Base-by-base conservation (phyloP, 805 yeast genomes). In the Yamadazyma akitaensis region DNA sequence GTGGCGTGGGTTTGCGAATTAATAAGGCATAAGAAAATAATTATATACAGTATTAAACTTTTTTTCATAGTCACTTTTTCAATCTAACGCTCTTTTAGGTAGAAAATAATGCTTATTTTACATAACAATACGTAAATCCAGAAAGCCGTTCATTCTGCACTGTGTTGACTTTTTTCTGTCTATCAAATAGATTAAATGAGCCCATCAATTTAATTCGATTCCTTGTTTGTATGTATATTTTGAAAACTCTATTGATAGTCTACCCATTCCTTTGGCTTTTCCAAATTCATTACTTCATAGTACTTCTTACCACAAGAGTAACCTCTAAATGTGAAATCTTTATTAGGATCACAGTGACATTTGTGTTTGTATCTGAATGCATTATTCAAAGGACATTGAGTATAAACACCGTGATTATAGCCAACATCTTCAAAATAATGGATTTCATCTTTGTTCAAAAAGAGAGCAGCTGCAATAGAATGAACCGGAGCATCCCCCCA, bases 401-500 rank as follows among this genome's bases (percentile, higher is more conserved):
- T 70, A 79, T 83, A 88, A 17, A 96, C 96, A 49, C 76, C 82
- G 62, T 88, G 96, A 70, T 62, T 85, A 66, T 89, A 88, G 41
- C 96, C 96, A 51, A 88, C 79, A 59, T 88, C 96, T 49, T 80
- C 85, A 63, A 90, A 90, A 75, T 85, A 63, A 60, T 89, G 96
- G 43, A 89, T 68, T 59, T 83, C 72, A 51, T 79, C 81, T 62
- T 77, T 81, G 44, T 86, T 81, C 64, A 88, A 62, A 70, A 89
- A 86, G 53, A 89, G 70, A 5, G 94, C 72, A 19, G 88, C 96
- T 26, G 94, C 96, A 58, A 88, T 82, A 5, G 95, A 85, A 65
- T 88, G 96, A 42, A 88, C 84, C 30, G 96, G 96, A 18, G 96
- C 96, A 67, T 88, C 96, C 56, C 96, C 96, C 96, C 96, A 88